Conservation (phyloP, 2,329 filamentous ascomycete species). For the Lasiodiplodia sp. region DNA sequence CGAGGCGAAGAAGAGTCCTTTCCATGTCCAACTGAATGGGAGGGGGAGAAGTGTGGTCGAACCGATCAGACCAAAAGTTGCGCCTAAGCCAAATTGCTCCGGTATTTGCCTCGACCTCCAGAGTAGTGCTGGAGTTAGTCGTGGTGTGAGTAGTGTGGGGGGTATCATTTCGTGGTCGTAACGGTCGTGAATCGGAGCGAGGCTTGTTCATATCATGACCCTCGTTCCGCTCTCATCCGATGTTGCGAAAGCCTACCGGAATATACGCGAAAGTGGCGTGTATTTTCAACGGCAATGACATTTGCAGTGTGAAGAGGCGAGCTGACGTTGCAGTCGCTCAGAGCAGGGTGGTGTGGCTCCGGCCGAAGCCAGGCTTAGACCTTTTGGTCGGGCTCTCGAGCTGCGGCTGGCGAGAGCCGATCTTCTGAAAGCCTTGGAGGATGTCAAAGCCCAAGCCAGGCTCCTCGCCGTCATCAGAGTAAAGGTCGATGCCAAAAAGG, state of each 20-base stretch:
- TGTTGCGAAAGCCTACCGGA: conserved; percentile 5
- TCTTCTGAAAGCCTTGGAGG: conserved; percentile 77
- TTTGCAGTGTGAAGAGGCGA: neutral
- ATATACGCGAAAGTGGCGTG: neutral
- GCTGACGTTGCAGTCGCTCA: conserved; percentile 3
- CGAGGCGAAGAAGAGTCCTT: neutral
- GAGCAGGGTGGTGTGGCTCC: conserved; percentile 18
- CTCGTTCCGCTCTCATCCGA: conserved; percentile 10
- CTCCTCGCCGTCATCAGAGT: conserved; percentile 67
- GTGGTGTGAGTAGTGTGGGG: conserved; percentile 25
- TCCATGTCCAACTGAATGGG: neutral
- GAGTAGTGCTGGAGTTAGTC: neutral
- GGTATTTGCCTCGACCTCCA: conserved; percentile 2
- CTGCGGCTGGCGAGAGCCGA: conserved; percentile 55
- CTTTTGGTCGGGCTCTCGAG: conserved; percentile 29
- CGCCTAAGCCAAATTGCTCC: conserved; percentile 21
- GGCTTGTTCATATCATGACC: conserved; percentile 15
- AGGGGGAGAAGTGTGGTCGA: conserved; percentile 1
- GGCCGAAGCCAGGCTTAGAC: conserved; percentile 7
- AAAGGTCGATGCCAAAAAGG: conserved; percentile 62
- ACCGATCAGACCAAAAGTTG: conserved; percentile 11
- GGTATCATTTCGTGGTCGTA: conserved; percentile 28
- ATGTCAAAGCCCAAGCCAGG: conserved; percentile 71
- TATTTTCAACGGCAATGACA: neutral
- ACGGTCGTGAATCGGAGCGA: conserved; percentile 18